Percentiles rank a stretch among this genome's conserved stretches.
phyloP scores from a whole-genome alignment of 2,329 filamentous ascomycete species.

The Microascus cirrosus region DNA sequence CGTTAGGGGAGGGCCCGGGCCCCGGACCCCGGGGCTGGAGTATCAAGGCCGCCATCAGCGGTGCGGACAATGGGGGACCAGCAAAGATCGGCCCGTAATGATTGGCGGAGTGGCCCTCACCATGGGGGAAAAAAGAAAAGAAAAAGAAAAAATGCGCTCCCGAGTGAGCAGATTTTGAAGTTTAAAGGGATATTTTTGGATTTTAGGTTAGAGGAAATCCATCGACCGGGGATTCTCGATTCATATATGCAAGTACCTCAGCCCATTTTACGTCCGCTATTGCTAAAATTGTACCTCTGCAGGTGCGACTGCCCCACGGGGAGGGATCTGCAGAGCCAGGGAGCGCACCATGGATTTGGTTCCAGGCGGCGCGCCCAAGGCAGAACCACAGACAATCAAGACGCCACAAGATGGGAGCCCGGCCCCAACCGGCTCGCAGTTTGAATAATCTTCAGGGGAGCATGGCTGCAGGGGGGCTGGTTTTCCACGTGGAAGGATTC shows the following conservation, averaged over 20 bases:
- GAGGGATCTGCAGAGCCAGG: background rate
- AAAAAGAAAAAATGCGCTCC: background rate
- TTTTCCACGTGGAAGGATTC: background rate
- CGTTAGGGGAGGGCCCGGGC: constrained; percentile 25
- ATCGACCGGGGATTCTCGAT: background rate
- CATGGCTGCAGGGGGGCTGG: background rate
- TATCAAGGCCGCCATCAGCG: constrained; percentile 10
- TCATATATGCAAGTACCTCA: background rate
- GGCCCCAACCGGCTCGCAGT: background rate
- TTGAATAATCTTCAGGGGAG: background rate
- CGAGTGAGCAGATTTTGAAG: background rate
- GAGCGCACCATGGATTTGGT: background rate
- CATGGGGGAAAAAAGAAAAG: background rate
- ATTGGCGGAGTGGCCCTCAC: background rate
- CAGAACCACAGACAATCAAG: background rate
- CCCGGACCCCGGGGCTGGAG: constrained; percentile 23
- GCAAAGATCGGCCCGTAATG: background rate
- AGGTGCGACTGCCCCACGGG: background rate
- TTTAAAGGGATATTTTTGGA: background rate
- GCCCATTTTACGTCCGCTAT: background rate
- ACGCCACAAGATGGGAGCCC: background rate
- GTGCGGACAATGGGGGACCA: background rate
- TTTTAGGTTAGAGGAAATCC: background rate
- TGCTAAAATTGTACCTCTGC: background rate
- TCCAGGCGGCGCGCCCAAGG: background rate